Evolutionary conservation across 805 yeast species (phyloP), one percentile per base, ranked within the genome.

Genomic region (Torulaspora quercuum): DNA sequence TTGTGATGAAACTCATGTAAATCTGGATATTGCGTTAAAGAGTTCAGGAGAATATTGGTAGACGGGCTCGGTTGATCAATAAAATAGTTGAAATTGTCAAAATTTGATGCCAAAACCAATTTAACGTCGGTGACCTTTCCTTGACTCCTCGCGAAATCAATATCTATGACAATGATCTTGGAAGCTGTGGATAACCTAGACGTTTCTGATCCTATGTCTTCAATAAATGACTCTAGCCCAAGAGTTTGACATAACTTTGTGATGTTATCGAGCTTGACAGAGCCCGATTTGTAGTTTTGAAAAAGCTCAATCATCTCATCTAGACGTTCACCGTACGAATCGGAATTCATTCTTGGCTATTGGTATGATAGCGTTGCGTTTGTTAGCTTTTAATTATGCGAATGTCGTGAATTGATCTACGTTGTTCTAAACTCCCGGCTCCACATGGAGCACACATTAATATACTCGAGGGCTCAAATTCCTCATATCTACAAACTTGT

Each of bases 131-230:
- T 49, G 3, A 61, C 61, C 26, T 42, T 52, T 12, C 49, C 49
- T 29, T 45, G 40, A 5, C 22, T 29, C 19, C 49, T 59, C 13
- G 49, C 48, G 36, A 57, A 61, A 36, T 61, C 66, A 15, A 61
- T 59, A 42, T 61, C 66, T 20, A 61, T 55, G 18, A 61, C 66
- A 11, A 61, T 53, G 28, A 61, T 61, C 24, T 61, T 60, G 2
- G 65, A 61, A 1, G 66, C 66, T 3, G 63, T 57, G 0, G 66
- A 61, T 6, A 61, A 37, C 32, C 66, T 48, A 10, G 60, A 48
- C 4, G 45, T 43, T 13, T 50, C 48, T 4, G 38, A 33, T 29
- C 50, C 57, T 3, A 60, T 38, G 31, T 55, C 57, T 32, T 60
- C 65, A 4, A 54, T 53, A 31, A 60, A 60, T 1, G 64, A 59